phyloP scores from a whole-genome alignment of 208 protist species.

The Leishmania arabica region DNA sequence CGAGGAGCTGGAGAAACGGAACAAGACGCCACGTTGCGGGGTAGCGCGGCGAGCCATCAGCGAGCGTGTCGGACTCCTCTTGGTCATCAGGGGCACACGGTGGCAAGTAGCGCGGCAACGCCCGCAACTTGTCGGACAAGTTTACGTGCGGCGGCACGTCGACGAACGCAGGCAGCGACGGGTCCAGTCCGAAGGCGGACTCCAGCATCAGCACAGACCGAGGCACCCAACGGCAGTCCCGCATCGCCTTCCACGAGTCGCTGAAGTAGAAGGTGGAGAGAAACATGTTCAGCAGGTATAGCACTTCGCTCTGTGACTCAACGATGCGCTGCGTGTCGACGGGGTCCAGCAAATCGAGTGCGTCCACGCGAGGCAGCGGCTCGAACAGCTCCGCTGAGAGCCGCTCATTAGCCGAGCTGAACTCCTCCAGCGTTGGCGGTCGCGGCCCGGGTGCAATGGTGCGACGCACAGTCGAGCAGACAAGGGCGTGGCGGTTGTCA shows the following conservation, averaged over 20 bases:
- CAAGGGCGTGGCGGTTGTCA: conserved; percentile 51
- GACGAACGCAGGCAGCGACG: conserved; percentile 25
- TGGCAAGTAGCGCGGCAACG: conserved; percentile 42
- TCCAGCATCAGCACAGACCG: conserved; percentile 64
- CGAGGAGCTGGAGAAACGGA: conserved; percentile 35
- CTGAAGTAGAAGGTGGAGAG: conserved; percentile 83
- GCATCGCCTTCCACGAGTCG: conserved; percentile 59
- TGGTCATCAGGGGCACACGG: not conserved
- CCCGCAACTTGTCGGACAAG: conserved; percentile 32
- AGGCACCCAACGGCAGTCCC: conserved; percentile 54
- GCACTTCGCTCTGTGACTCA: conserved; percentile 80
- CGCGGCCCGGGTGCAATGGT: conserved; percentile 4
- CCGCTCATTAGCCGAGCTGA: conserved; percentile 9
- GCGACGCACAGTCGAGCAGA: conserved; percentile 22
- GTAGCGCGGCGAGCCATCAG: not conserved
- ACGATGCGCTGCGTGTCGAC: conserved; percentile 45
- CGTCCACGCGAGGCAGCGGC: conserved; percentile 14
- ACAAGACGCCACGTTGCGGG: conserved; percentile 29
- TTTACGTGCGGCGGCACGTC: conserved; percentile 37
- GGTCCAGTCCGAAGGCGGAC: conserved; percentile 52
- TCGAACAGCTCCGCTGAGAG: conserved; percentile 23
- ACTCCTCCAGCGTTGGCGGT: conserved; percentile 18
- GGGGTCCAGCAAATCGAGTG: conserved; percentile 13
- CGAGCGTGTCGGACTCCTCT: not conserved
- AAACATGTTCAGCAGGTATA: conserved; percentile 81